A percentile compares a stretch with the other conserved stretches of the same genome.
phyloP scores from a whole-genome alignment of 2,329 filamentous ascomycete genomes.

The Penicillium sp. region DNA sequence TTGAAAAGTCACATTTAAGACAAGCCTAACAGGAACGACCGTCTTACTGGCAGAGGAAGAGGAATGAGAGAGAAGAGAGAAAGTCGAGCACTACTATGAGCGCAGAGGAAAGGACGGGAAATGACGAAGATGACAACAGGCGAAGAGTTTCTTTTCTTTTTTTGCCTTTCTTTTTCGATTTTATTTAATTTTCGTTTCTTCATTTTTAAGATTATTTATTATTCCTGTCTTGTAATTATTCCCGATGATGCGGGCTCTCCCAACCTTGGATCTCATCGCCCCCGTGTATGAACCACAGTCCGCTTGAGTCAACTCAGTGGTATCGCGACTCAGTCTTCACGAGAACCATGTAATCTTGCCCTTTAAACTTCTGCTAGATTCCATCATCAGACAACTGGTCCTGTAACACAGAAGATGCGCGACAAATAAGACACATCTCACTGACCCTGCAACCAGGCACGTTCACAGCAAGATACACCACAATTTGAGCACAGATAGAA shows the following conservation, averaged over 20 bases:
- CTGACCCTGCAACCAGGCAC: conserved; percentile 2
- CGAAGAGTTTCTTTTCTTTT: conserved; percentile 4
- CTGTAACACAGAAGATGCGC: conserved; percentile 3
- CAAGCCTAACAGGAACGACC: not conserved
- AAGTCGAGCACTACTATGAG: not conserved
- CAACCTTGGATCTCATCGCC: no score
- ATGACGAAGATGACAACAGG: conserved; percentile 1
- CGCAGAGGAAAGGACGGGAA: not conserved
- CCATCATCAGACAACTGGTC: not conserved
- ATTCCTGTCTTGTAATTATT: not conserved
- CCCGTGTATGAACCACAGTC: no score
- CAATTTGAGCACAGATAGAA: conserved; percentile 7
- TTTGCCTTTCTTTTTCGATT: not conserved
- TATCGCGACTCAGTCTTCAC: no score
- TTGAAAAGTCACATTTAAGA: not conserved
- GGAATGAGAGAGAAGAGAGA: not conserved
- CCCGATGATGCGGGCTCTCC: not conserved
- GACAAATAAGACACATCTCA: conserved; percentile 5
- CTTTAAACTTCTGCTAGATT: not conserved
- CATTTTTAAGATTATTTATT: not conserved
- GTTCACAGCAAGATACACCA: conserved; percentile 1
- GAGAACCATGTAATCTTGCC: not conserved
- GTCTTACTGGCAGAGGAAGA: not conserved
- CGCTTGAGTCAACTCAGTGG: no score
- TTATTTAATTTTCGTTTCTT: conserved; percentile 1